phyloP scores from a whole-genome alignment of 2,329 filamentous ascomycete genomes.

The Colletotrichum chlorophyti region DNA sequence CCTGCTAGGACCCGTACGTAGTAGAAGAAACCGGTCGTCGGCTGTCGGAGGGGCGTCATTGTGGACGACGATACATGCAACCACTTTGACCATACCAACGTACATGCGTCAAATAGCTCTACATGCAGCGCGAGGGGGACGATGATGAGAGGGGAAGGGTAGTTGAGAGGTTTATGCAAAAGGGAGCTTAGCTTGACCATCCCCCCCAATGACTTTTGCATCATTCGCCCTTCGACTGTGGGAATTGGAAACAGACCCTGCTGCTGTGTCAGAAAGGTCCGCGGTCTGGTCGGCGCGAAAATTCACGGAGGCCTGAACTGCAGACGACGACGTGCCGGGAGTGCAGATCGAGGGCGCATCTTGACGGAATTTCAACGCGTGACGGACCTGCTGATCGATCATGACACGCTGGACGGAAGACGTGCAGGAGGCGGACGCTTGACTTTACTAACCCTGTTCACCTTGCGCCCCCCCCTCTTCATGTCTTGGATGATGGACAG shows the following conservation, averaged over 20 bases:
- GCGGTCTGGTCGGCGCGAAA: no score
- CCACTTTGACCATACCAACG: slow-evolving; percentile 15
- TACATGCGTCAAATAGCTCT: slow-evolving; percentile 14
- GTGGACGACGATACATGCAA: slow-evolving; percentile 22
- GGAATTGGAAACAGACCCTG: no score
- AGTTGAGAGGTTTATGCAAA: slow-evolving; percentile 12
- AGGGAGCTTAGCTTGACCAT: no score
- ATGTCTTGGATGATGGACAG: neutral
- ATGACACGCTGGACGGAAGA: neutral
- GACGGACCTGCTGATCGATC: neutral
- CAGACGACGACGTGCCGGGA: no score
- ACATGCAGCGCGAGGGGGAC: slow-evolving; percentile 13
- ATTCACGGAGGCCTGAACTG: neutral
- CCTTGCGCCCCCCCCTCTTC: neutral
- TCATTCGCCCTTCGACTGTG: no score
- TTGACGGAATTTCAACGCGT: neutral
- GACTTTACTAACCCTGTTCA: no score
- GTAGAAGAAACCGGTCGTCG: no score
- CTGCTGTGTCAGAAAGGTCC: no score
- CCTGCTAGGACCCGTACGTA: no score
- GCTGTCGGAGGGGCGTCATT: no score
- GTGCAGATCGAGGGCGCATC: slow-evolving; percentile 5
- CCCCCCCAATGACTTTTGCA: no score
- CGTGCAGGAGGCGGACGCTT: slow-evolving; percentile 15
- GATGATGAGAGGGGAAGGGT: neutral